Evolutionary conservation across 306 rosid species (phyloP).

Genomic region (Trifolium subterraneum): DNA sequence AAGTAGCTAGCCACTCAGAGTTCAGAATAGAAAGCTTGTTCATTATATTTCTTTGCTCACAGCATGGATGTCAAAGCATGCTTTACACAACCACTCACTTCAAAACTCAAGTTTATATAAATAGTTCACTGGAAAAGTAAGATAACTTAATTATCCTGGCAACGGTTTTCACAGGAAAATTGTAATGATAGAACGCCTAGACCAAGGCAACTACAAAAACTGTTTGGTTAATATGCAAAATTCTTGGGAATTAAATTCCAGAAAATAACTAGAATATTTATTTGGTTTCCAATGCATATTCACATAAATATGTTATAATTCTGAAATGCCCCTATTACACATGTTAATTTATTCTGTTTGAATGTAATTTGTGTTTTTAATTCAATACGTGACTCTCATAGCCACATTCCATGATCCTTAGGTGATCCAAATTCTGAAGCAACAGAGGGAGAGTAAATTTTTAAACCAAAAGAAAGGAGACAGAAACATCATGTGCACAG

Average conservation of each 20-base stretch:
- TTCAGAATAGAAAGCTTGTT: not conserved
- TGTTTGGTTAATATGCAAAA: not conserved
- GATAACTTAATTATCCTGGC: conserved; percentile 13
- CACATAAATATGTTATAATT: conserved; percentile 2
- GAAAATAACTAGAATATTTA: not conserved
- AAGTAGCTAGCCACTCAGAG: conserved; percentile 21
- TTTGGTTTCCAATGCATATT: not conserved
- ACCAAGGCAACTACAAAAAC: not conserved
- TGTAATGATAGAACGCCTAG: not conserved
- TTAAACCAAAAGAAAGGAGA: not conserved
- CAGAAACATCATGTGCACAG: not conserved
- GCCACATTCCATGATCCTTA: conserved; percentile 14
- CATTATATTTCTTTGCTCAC: conserved; percentile 28
- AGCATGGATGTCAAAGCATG: conserved; percentile 10
- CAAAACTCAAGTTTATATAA: conserved; percentile 32
- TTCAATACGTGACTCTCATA: conserved; percentile 4
- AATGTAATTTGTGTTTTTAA: conserved; percentile 12
- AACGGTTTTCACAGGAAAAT: not conserved
- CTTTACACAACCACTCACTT: conserved; percentile 32
- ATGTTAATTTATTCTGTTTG: not conserved
- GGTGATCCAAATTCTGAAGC: conserved; percentile 33
- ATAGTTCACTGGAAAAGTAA: conserved; percentile 2
- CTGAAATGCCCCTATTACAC: not conserved
- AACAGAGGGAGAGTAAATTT: not conserved
- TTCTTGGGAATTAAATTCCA: not conserved